Percentiles rank a stretch among this genome's conserved stretches.
phyloP scores from a whole-genome alignment of 179 eudicot species.

The Patellifolia procumbens region DNA sequence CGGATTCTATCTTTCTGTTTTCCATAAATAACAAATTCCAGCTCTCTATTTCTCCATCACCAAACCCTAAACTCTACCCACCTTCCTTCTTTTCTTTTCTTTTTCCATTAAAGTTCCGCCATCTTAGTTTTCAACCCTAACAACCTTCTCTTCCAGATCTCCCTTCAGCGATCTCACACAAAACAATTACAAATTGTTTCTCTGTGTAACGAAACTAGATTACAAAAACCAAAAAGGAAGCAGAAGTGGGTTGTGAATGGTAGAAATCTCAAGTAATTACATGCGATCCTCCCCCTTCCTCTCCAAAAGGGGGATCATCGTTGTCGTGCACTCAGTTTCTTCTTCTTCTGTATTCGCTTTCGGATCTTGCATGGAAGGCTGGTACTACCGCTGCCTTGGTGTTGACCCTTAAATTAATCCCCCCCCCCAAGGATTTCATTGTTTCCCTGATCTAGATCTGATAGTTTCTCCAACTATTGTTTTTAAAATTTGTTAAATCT shows the following conservation, averaged over 20 bases:
- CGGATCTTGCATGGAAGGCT: constrained; percentile 80
- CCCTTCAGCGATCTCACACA: not conserved
- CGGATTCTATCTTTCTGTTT: not conserved
- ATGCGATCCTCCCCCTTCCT: constrained; percentile 49
- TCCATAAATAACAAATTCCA: too few relatives aligned
- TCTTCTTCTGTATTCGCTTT: constrained; percentile 37
- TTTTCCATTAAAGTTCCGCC: not conserved
- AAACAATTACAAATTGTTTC: not conserved
- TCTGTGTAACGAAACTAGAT: too few relatives aligned
- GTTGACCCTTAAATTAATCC: constrained; percentile 52
- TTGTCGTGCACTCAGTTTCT: constrained; percentile 21
- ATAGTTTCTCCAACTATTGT: not conserved
- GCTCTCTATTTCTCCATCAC: too few relatives aligned
- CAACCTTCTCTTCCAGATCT: not conserved
- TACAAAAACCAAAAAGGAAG: too few relatives aligned
- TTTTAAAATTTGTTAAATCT: not conserved
- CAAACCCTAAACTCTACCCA: not conserved
- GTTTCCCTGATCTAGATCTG: not conserved
- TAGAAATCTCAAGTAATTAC: constrained; percentile 57
- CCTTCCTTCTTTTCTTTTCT: too few relatives aligned
- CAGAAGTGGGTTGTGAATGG: constrained; percentile 67
- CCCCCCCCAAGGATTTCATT: not conserved
- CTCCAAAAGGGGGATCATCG: constrained; percentile 51
- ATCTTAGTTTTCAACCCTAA: not conserved
- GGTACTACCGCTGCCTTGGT: constrained; percentile 94